A percentile compares a stretch with the other conserved stretches of the same genome.
phyloP scores from a whole-genome alignment of 1,139 yeast genomes.

The Nakaseomyces kungkrabaensis region DNA sequence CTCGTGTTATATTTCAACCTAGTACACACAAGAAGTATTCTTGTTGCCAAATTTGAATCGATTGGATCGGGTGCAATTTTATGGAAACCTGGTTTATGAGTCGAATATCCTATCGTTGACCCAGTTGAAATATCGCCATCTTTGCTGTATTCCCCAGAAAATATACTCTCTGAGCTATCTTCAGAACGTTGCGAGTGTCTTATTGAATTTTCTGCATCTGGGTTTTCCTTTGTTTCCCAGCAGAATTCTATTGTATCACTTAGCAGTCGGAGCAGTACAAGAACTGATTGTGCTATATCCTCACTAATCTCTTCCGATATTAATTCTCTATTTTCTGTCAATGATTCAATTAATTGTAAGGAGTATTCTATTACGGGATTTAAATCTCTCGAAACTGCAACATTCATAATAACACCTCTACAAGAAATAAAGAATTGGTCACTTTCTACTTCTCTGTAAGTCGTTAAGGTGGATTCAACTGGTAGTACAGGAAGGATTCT shows the following conservation, averaged over 20 bases:
- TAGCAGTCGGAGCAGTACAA: constrained; percentile 21
- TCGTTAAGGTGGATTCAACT: constrained; percentile 12
- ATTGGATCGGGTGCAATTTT: constrained; percentile 18
- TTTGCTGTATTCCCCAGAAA: constrained; percentile 1
- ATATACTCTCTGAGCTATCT: constrained; percentile 6
- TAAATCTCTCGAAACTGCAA: constrained; percentile 16
- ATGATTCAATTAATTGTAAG: constrained; percentile 16
- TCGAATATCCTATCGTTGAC: constrained; percentile 22
- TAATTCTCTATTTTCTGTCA: constrained; percentile 13
- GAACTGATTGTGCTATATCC: constrained; percentile 17
- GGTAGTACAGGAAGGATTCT: constrained; percentile 17
- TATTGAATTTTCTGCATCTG: constrained; percentile 4
- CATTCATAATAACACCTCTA: constrained; percentile 19
- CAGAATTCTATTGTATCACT: constrained; percentile 23
- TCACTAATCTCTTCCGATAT: constrained; percentile 11
- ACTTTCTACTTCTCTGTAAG: constrained; percentile 21
- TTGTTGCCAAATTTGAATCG: constrained; percentile 13
- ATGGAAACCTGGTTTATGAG: constrained; percentile 23
- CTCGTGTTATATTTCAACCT: constrained; percentile 18
- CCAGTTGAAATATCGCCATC: constrained; percentile 14
- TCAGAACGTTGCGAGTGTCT: neutral
- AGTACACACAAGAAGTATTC: constrained; percentile 12
- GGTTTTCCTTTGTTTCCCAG: constrained; percentile 18
- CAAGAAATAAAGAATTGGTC: constrained; percentile 16
- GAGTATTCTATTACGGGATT: constrained; percentile 13